These are phyloP conservation scores for Candida montana DNA, from an alignment of 805 yeast species.

Conservation along the genomic window DNA sequence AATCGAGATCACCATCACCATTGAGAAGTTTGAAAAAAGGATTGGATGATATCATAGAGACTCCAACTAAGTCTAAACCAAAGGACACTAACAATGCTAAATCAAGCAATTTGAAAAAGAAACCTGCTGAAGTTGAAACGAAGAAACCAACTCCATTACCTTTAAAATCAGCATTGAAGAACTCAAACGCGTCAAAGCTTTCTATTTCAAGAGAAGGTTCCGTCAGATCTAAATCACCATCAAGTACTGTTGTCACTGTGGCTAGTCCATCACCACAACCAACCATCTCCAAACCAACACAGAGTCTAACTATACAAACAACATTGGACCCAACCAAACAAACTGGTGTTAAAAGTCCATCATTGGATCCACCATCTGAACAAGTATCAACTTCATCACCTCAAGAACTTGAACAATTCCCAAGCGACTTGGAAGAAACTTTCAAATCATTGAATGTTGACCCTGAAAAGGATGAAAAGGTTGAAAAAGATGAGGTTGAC, in stretches of 20 bases:
- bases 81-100: background rate
- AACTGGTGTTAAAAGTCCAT: background rate
- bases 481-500: too few relatives aligned
- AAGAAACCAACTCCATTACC: too few relatives aligned
- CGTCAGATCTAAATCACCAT: too few relatives aligned
- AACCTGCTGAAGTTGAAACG: too few relatives aligned
- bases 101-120: too few relatives aligned
- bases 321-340: background rate
- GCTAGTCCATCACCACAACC: background rate
- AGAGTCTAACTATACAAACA: too few relatives aligned
- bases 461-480: too few relatives aligned
- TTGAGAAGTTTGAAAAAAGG: conserved; percentile 2
- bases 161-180: conserved; percentile 4
- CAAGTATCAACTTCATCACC: background rate
- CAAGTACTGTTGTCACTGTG: background rate
- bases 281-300: too few relatives aligned
- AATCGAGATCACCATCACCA: conserved; percentile 18
- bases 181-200: too few relatives aligned
- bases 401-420: background rate
- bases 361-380: background rate
- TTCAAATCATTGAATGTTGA: background rate
- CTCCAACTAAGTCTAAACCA: background rate
- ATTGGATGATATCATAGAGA: conserved; percentile 1
- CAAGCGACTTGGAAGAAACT: background rate
- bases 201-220: background rate